Conservation (phyloP, 1,284 basidiomycete species). For the Volvariella volvacea region DNA sequence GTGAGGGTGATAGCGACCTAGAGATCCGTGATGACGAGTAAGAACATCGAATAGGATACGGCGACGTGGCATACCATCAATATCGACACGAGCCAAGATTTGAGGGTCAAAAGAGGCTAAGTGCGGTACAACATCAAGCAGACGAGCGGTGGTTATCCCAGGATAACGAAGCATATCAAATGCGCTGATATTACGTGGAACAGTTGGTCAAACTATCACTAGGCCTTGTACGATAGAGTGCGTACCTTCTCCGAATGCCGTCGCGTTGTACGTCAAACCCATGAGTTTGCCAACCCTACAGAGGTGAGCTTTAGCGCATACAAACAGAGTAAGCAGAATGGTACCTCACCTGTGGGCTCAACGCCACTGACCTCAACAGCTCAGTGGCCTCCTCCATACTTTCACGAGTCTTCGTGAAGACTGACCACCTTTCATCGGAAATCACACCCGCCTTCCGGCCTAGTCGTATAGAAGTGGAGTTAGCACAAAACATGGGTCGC, state of each 20-base stretch:
- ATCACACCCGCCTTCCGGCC: slow-evolving; percentile 54
- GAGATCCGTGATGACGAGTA: not conserved
- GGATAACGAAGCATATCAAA: slow-evolving; percentile 73
- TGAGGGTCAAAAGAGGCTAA: slow-evolving; percentile 45
- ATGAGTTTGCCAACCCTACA: slow-evolving; percentile 49
- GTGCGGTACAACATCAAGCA: slow-evolving; percentile 48
- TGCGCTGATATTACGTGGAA: slow-evolving; percentile 38
- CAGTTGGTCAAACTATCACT: too few relatives aligned
- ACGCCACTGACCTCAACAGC: slow-evolving; percentile 37
- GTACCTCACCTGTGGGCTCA: slow-evolving; percentile 54
- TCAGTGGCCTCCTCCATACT: slow-evolving; percentile 47
- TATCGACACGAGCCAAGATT: slow-evolving; percentile 56
- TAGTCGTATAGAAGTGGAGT: slow-evolving; percentile 14
- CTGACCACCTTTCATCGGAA: slow-evolving; percentile 56
- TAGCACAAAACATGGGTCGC: not conserved
- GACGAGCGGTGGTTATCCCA: slow-evolving; percentile 37
- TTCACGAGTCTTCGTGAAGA: slow-evolving; percentile 39
- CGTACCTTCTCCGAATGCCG: slow-evolving; percentile 55
- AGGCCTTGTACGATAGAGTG: not conserved
- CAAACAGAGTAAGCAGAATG: not conserved
- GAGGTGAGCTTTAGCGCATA: slow-evolving; percentile 2
- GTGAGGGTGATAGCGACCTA: slow-evolving; percentile 57
- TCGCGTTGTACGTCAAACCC: slow-evolving; percentile 55
- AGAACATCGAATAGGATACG: not conserved
- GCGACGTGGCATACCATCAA: slow-evolving; percentile 54